These are phyloP conservation scores for Colletotrichum eleusines DNA, from an alignment of 2,329 filamentous ascomycete species.

Conservation along the genomic window DNA sequence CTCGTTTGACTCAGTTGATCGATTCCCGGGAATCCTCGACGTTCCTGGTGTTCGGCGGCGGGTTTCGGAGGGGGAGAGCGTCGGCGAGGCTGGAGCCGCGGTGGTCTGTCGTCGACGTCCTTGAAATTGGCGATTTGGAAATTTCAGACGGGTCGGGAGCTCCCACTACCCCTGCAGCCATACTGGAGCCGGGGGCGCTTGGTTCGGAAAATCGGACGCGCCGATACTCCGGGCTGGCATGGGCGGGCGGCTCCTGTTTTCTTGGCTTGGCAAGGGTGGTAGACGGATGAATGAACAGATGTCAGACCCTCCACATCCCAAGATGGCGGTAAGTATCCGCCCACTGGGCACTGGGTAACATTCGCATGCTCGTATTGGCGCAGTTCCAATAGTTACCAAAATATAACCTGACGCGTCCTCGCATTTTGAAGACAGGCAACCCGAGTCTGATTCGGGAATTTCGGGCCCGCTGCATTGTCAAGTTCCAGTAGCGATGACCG, in stretches of 20 bases:
- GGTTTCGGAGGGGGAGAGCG: conserved; percentile 10
- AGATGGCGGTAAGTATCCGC: conserved; percentile 35
- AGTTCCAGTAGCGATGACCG: conserved; percentile 6
- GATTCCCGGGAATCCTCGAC: neutral
- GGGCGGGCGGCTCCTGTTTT: too few relatives aligned
- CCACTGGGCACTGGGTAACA: conserved; percentile 8
- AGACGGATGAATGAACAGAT: conserved; percentile 22
- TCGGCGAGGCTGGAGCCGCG: conserved; percentile 25
- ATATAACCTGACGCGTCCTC: conserved; percentile 6
- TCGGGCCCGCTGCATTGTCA: neutral
- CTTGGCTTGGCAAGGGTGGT: too few relatives aligned
- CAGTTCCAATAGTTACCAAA: conserved; percentile 11
- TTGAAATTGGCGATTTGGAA: conserved; percentile 40
- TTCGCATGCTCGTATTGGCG: too few relatives aligned
- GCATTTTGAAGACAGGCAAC: neutral
- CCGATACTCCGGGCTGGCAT: conserved; percentile 3
- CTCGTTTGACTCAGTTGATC: neutral
- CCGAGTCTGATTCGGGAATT: neutral
- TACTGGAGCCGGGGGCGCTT: neutral
- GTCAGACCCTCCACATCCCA: conserved; percentile 12
- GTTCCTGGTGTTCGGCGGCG: conserved; percentile 23
- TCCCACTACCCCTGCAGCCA: conserved; percentile 34
- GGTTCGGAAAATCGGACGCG: conserved; percentile 16
- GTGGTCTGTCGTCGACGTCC: conserved; percentile 30
- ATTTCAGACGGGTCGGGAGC: conserved; percentile 38